Evolutionary conservation across 306 rosid genomes (phyloP), one percentile per base, ranked within the genome.

Genomic region (Astragalus glycyphyllos): DNA sequence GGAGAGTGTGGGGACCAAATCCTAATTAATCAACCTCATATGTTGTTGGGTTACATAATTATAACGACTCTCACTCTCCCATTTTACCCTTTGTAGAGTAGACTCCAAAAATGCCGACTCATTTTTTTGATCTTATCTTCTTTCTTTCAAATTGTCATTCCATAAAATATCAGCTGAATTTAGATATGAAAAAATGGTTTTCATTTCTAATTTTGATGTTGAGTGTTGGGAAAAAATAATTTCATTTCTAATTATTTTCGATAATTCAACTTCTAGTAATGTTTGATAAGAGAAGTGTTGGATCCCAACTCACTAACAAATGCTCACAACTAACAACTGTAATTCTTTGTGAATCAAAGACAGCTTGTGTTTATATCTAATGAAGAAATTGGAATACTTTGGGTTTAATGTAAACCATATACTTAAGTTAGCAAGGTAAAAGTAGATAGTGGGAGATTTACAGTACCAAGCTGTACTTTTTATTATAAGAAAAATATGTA

Each of bases 31-130:
- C 29, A 26, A 26, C 31, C 31, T 26, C 31, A 26, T 26, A 26
- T 5, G 3, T 5, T 61, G 45, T 45, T 13, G 23, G 13, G 38
- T 44, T 56, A 49, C 35, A 69, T 62, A 68, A 59, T 75, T 69
- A 7, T 26, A 71, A 51, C n/a, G 66, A 10, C 56, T 17, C 48
- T 45, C 31, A 45, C 29, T 37, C 4, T 42, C n/a, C 32, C 32
- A 54, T 0, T 23, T 41, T 63, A 7, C 72, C 11, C n/a, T 20
- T 71, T 63, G 13, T 0, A 31, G 31, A 62, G 1, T 54, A 7
- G 10, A 57, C 7, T 71, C 12, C 46, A 54, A 46, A n/a, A 45
- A 44, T 65, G 34, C 77, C 77, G 47, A 63, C 81, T 23, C 49
- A 62, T 40, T 11, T 2, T 69, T 32, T 51, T 41, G 7, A 15